These are phyloP conservation scores for Cicer yamashitae DNA, from an alignment of 306 rosid genomes.

Conservation along the genomic window DNA sequence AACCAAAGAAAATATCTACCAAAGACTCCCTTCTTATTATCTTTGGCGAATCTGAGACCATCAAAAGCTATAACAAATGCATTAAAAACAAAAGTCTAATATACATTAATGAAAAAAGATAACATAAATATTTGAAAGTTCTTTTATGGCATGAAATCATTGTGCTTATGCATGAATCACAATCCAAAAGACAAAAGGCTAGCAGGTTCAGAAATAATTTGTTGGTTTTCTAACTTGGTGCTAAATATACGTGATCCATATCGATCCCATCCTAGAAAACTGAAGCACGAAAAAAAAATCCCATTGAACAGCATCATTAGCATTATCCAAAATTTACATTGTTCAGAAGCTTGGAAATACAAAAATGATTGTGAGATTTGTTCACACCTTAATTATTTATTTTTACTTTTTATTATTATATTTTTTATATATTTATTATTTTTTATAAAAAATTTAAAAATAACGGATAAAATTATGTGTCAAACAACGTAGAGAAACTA, in stretches of 20 bases:
- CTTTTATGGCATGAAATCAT: neutral
- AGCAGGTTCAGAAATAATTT: neutral
- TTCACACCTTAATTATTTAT: neutral
- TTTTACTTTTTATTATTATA: too few species aligned
- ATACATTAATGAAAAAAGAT: neutral
- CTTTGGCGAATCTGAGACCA: conserved; percentile 84
- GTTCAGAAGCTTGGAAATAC: neutral
- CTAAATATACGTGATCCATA: conserved; percentile 5
- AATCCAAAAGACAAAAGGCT: neutral
- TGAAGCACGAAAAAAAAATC: neutral
- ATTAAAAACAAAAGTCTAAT: conserved; percentile 7
- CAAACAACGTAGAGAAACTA: too few species aligned
- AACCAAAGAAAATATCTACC: conserved; percentile 78
- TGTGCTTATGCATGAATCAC: neutral
- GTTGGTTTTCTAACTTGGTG: neutral
- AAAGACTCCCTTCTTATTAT: conserved; percentile 53
- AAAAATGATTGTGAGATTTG: neutral
- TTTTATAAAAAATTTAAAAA: too few species aligned
- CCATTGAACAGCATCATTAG: neutral
- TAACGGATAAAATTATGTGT: too few species aligned
- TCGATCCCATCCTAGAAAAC: neutral
- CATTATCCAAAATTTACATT: neutral
- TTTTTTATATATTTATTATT: too few species aligned
- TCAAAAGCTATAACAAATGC: conserved; percentile 42
- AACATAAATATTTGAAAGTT: neutral